Conservation (phyloP, 495 filamentous ascomycete species). For the Pseudoneurospora amorphoporcata region DNA sequence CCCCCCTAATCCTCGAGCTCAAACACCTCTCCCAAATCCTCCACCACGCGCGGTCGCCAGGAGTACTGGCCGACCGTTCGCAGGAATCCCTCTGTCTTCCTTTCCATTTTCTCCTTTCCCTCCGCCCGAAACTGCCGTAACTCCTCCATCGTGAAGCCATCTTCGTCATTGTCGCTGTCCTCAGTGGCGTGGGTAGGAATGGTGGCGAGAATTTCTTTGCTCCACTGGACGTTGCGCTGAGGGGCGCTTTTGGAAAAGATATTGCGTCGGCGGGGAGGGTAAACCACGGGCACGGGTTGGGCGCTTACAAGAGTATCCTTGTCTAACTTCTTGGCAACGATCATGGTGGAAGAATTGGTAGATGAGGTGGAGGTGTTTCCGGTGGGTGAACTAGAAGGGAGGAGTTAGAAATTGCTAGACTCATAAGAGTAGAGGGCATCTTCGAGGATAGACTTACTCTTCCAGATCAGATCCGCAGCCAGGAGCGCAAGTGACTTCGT, state of each 20-base stretch:
- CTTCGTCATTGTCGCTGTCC: background rate
- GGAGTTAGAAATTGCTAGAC: too few species aligned
- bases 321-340: too few species aligned
- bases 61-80: background rate
- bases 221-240: too few species aligned
- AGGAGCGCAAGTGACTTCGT: too few species aligned
- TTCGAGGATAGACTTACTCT: too few species aligned
- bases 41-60: background rate
- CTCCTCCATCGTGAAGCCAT: background rate
- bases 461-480: too few species aligned
- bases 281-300: fast-evolving
- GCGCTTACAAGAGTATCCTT: too few species aligned
- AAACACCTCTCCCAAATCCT: background rate
- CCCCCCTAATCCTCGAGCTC: background rate
- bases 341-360: too few species aligned
- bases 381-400: too few species aligned
- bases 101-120: fast-evolving
- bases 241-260: background rate
- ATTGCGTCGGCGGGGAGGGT: background rate
- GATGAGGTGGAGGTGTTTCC: too few species aligned
- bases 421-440: too few species aligned
- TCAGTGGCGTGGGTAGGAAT: background rate
- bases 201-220: too few species aligned
- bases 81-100: background rate
- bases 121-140: background rate